phyloP scores from a whole-genome alignment of 2,329 filamentous ascomycete genomes.

The Colletotrichum destructivum region DNA sequence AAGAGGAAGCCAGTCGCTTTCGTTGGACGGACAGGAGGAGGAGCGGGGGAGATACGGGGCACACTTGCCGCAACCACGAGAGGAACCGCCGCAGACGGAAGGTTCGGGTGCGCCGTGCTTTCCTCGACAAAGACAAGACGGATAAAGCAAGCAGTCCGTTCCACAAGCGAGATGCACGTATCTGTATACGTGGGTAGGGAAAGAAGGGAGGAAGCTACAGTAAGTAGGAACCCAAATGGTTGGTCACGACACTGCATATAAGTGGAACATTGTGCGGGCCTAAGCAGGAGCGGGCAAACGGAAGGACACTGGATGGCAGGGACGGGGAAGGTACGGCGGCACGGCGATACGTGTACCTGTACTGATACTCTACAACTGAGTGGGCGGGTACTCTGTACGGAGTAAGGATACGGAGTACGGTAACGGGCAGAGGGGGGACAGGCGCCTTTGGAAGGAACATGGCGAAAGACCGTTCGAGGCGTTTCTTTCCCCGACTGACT shows the following conservation, averaged over 20 bases:
- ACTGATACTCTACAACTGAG: too few relatives aligned
- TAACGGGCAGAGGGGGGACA: background rate
- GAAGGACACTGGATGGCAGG: constrained; percentile 1
- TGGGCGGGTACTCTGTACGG: too few relatives aligned
- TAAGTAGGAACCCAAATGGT: background rate
- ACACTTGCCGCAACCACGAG: background rate
- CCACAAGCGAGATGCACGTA: background rate
- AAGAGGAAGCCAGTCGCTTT: too few relatives aligned
- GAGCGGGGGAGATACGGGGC: constrained; percentile 28
- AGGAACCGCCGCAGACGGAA: constrained; percentile 27
- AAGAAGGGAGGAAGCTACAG: background rate
- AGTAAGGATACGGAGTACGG: too few relatives aligned
- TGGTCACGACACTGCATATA: background rate
- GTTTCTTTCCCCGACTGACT: background rate
- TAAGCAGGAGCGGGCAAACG: background rate
- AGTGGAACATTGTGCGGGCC: background rate
- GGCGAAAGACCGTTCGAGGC: background rate
- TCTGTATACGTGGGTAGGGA: background rate
- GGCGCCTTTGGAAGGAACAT: background rate
- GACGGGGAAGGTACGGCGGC: background rate
- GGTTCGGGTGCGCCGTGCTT: constrained; percentile 26
- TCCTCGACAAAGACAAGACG: constrained; percentile 1
- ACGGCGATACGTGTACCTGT: too few relatives aligned
- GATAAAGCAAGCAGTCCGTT: constrained; percentile 5
- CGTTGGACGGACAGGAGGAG: background rate